phyloP scores from a whole-genome alignment of 2,329 filamentous ascomycete species.

The Aspergillus sp. region DNA sequence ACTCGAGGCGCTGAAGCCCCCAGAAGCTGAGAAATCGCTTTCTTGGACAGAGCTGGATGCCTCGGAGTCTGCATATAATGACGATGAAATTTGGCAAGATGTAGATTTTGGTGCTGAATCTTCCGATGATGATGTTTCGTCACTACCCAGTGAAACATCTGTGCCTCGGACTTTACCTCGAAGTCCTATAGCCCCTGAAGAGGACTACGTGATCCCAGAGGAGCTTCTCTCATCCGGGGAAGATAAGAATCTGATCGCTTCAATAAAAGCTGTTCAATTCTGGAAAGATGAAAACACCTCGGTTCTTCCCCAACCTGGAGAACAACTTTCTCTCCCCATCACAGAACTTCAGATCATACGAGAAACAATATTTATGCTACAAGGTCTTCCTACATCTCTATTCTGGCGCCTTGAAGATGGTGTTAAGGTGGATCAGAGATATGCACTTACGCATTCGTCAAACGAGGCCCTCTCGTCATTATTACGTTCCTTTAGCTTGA shows the following conservation, averaged over 20 bases:
- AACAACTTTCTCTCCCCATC: slow-evolving; percentile 35
- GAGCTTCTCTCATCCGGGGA: slow-evolving; percentile 27
- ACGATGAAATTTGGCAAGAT: slow-evolving; percentile 38
- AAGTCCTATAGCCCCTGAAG: slow-evolving; percentile 18
- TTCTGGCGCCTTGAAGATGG: slow-evolving; percentile 47
- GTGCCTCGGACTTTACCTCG: slow-evolving; percentile 22
- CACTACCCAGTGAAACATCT: slow-evolving; percentile 27
- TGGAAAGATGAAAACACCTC: slow-evolving; percentile 36
- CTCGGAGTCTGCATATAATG: slow-evolving; percentile 65
- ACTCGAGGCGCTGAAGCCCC: slow-evolving; percentile 52
- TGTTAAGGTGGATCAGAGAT: slow-evolving; percentile 34
- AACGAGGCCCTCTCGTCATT: slow-evolving; percentile 25
- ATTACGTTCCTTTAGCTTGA: slow-evolving; percentile 40
- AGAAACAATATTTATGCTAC: slow-evolving; percentile 81
- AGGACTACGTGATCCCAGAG: slow-evolving; percentile 31
- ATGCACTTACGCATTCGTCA: slow-evolving; percentile 31
- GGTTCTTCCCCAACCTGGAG: slow-evolving; percentile 8
- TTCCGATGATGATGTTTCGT: slow-evolving; percentile 35
- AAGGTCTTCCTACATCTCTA: slow-evolving; percentile 69
- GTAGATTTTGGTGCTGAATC: slow-evolving; percentile 35
- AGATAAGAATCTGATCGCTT: slow-evolving; percentile 30
- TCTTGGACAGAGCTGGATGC: slow-evolving; percentile 76
- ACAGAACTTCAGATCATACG: slow-evolving; percentile 70
- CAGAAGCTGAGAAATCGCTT: slow-evolving; percentile 47
- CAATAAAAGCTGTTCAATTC: slow-evolving; percentile 43